Evolutionary conservation across 306 rosid species (phyloP).

Genomic region (Malus fusca): DNA sequence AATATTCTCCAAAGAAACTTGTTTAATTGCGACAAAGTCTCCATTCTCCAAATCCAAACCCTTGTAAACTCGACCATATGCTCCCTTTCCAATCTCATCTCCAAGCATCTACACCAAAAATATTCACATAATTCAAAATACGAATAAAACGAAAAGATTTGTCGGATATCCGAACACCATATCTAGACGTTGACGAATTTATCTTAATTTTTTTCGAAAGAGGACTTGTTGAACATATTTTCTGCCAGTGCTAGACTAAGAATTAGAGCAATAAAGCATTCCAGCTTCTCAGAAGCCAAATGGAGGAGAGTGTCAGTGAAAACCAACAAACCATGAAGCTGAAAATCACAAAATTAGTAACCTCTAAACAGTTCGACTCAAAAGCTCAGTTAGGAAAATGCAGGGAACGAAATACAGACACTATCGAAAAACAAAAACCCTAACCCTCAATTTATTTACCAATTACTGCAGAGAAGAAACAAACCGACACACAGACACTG

Average conservation of each 20-base stretch:
- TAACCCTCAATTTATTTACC: not conserved
- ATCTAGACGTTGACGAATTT: not conserved
- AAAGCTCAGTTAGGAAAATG: not conserved
- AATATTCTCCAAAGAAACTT: constrained; percentile 99
- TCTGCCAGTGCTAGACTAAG: not conserved
- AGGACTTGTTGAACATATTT: not conserved
- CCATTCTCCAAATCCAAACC: constrained; percentile 98
- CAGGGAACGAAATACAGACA: not conserved
- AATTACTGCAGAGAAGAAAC: not conserved
- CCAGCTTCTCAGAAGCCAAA: not conserved
- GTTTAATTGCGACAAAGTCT: constrained; percentile 96
- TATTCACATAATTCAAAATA: constrained; percentile 19
- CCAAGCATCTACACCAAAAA: constrained; percentile 78
- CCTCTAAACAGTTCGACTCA: not conserved
- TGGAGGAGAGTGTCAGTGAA: not conserved
- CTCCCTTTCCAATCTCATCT: constrained; percentile 99
- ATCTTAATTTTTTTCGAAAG: not conserved
- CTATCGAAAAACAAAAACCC: not conserved
- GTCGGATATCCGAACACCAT: not conserved
- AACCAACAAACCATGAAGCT: not conserved
- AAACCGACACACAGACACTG: not conserved
- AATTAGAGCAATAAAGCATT: not conserved
- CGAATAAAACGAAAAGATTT: not conserved
- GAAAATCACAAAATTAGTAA: not conserved
- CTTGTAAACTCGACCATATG: constrained; percentile 95